Conservation (phyloP, 768 basidiomycete genomes). For the Suillus cothurnatus region DNA sequence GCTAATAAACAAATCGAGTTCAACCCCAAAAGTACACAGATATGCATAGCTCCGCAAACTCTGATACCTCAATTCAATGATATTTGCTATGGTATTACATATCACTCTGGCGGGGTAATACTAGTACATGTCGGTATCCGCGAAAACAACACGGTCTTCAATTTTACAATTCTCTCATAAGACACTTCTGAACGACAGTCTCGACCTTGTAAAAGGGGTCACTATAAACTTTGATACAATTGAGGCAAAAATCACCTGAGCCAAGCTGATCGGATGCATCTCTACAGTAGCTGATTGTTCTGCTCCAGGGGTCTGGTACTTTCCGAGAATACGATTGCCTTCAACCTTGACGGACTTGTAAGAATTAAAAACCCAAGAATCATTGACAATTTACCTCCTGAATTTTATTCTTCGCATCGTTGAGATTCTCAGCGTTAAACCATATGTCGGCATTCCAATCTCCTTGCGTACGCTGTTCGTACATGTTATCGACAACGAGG, state of each 20-base stretch:
- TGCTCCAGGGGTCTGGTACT: not conserved
- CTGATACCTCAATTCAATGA: too few species aligned
- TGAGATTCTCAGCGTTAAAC: not conserved
- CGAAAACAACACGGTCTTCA: too few species aligned
- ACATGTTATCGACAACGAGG: not conserved
- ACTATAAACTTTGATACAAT: not conserved
- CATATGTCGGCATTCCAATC: not conserved
- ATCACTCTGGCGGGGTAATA: too few species aligned
- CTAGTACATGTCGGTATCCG: too few species aligned
- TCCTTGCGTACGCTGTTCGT: not conserved
- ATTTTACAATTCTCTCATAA: too few species aligned
- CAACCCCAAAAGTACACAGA: too few species aligned
- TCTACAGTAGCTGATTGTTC: not conserved
- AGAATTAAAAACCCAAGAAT: not conserved
- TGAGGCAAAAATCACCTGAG: not conserved
- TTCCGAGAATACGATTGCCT: not conserved
- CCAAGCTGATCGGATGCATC: not conserved
- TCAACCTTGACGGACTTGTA: not conserved
- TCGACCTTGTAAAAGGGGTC: not conserved
- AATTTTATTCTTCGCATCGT: not conserved
- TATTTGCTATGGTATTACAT: too few species aligned
- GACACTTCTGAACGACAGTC: not conserved
- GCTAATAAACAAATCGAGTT: too few species aligned
- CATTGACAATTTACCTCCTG: not conserved
- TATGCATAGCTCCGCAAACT: too few species aligned